Percentiles rank a stretch among this genome's conserved stretches.
Evolutionary conservation across 805 yeast genomes (phyloP).

Genomic region (Candida sithepensis): DNA sequence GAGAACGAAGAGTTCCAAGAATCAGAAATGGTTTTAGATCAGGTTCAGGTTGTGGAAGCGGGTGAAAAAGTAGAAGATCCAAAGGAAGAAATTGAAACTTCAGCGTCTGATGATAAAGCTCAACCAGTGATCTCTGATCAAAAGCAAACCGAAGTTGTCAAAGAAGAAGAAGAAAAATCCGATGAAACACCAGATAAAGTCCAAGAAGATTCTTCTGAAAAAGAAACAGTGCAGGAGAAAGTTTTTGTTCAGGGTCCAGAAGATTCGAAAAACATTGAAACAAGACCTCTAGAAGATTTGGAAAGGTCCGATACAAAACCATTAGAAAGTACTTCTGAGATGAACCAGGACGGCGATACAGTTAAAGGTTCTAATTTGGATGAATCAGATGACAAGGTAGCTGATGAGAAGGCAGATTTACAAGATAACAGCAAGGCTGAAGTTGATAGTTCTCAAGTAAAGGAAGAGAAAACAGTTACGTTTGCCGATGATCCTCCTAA

Average conservation of each 20-base stretch:
- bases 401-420: background rate
- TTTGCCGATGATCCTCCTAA: conserved; percentile 11
- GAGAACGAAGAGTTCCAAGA: background rate
- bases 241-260: too few species aligned
- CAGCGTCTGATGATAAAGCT: background rate
- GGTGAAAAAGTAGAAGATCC: background rate
- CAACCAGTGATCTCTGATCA: too few species aligned
- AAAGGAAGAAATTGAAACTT: background rate
- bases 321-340: too few species aligned
- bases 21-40: background rate
- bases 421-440: background rate
- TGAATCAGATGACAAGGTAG: background rate
- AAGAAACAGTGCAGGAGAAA: too few species aligned
- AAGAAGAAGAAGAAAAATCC: background rate
- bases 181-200: too few species aligned
- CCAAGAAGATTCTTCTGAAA: too few species aligned
- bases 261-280: too few species aligned
- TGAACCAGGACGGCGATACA: too few species aligned
- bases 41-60: background rate
- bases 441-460: conserved; percentile 3
- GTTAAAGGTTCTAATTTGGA: too few species aligned
- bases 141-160: background rate
- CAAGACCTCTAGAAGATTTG: too few species aligned
- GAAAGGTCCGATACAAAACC: too few species aligned
- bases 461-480: conserved; percentile 12